A percentile compares a stretch with the other conserved stretches of the same genome.
These are phyloP conservation scores for Oryza rufipogon DNA, from an alignment of 176 grass and related monocot species.

Conservation along the genomic window DNA sequence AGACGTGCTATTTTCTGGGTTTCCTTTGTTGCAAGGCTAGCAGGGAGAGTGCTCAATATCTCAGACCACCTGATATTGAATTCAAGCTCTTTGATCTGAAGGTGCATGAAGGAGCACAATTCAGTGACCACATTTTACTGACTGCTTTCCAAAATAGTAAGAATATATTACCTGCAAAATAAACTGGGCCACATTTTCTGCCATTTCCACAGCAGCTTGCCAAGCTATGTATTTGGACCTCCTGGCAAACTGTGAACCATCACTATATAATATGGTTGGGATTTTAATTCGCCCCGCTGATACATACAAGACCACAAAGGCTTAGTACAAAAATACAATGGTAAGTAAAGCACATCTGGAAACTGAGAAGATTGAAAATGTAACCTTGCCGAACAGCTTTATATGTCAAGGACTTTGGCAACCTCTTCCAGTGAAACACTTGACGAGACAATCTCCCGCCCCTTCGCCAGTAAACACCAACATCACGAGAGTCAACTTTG, in stretches of 20 bases:
- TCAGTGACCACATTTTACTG: conserved; percentile 26
- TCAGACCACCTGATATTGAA: conserved; percentile 92
- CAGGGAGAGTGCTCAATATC: conserved; percentile 62
- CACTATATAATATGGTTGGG: conserved; percentile 76
- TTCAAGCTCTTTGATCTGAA: conserved; percentile 97
- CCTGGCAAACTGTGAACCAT: conserved; percentile 82
- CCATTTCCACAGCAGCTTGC: conserved; percentile 90
- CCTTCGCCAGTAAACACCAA: conserved; percentile 91
- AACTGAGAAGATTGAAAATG: conserved; percentile 38
- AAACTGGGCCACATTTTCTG: conserved; percentile 68
- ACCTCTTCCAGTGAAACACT: conserved; percentile 92
- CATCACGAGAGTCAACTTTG: conserved; percentile 62
- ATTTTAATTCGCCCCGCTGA: conserved; percentile 91
- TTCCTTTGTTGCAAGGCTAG: conserved; percentile 76
- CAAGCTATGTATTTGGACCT: conserved; percentile 89
- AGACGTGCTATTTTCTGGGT: conserved; percentile 72
- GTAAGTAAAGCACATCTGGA: conserved; percentile 9
- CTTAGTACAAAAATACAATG: conserved; percentile 28
- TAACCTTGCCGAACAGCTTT: conserved; percentile 95
- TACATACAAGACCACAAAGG: conserved; percentile 44
- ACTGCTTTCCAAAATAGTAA: conserved; percentile 30
- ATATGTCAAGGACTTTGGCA: conserved; percentile 64
- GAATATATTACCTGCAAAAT: conserved; percentile 73
- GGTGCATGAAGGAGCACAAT: conserved; percentile 39
- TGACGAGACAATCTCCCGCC: conserved; percentile 84